These are phyloP conservation scores for Pyricularia grisea DNA, from an alignment of 2,329 filamentous ascomycete genomes.

Conservation along the genomic window DNA sequence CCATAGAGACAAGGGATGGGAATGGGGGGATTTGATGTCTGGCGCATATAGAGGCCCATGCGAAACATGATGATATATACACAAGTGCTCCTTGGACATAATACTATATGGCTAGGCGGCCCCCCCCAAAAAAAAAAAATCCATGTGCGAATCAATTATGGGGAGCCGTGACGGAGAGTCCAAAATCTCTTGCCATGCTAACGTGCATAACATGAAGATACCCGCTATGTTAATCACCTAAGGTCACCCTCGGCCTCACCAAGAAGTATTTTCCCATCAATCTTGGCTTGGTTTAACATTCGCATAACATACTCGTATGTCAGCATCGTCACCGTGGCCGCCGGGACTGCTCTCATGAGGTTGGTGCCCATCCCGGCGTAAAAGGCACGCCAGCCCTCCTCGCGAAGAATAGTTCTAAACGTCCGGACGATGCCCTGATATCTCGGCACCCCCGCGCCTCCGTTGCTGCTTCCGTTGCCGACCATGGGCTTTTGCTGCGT, in stretches of 20 bases:
- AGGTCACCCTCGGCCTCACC: neutral
- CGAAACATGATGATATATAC: neutral
- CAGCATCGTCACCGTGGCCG: conserved; percentile 94
- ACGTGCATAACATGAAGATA: neutral
- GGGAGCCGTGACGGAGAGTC: neutral
- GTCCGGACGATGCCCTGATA: conserved; percentile 78
- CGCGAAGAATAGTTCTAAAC: conserved; percentile 71
- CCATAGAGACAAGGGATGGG: neutral
- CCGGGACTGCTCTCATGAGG: conserved; percentile 90
- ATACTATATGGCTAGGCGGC: neutral
- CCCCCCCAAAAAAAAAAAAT: too few relatives aligned
- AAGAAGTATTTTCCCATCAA: neutral
- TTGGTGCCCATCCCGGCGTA: conserved; percentile 97
- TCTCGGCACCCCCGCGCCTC: conserved; percentile 26
- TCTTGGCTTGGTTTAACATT: conserved; percentile 30
- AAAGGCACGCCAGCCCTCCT: conserved; percentile 94
- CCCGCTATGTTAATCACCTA: neutral
- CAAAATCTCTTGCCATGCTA: neutral
- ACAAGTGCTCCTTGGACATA: neutral
- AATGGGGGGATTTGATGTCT: neutral
- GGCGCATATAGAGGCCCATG: neutral
- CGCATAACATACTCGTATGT: conserved; percentile 78
- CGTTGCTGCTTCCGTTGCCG: conserved; percentile 17
- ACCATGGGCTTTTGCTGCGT: conserved; percentile 71
- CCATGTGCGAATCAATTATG: neutral